phyloP scores from a whole-genome alignment of 768 basidiomycete genomes.

The Rossbeevera mucosa region DNA sequence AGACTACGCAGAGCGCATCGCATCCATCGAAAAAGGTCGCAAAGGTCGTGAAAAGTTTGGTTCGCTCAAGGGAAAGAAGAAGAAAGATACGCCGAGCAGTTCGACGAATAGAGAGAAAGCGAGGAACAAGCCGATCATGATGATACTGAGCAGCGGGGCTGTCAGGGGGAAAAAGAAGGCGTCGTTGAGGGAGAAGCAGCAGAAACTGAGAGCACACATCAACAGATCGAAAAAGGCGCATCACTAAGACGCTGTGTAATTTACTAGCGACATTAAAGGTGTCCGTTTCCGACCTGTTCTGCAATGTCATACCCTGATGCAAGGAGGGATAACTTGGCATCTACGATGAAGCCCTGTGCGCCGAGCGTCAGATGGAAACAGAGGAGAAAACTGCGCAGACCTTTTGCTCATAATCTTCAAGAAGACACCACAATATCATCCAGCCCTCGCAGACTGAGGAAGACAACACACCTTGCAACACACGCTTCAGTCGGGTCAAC shows the following conservation, averaged over 20 bases:
- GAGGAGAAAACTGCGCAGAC: slow-evolving; percentile 29
- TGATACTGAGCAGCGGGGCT: slow-evolving; percentile 73
- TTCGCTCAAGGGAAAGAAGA: slow-evolving; percentile 87
- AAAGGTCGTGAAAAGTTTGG: slow-evolving; percentile 95
- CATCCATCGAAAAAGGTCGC: slow-evolving; percentile 84
- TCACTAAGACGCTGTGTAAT: slow-evolving; percentile 17
- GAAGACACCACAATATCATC: background rate
- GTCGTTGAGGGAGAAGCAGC: slow-evolving; percentile 77
- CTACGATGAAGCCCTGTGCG: slow-evolving; percentile 57
- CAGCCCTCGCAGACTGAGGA: background rate
- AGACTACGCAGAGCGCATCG: slow-evolving; percentile 91
- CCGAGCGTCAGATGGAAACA: background rate
- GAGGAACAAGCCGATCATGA: slow-evolving; percentile 94
- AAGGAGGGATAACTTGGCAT: slow-evolving; percentile 74
- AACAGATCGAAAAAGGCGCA: slow-evolving; percentile 56
- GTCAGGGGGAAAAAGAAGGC: slow-evolving; percentile 84
- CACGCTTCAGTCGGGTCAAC: slow-evolving; percentile 54
- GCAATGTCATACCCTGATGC: slow-evolving; percentile 66
- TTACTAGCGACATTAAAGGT: slow-evolving; percentile 12
- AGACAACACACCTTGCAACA: slow-evolving; percentile 59
- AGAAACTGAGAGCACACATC: slow-evolving; percentile 70
- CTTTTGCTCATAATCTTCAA: slow-evolving; percentile 59
- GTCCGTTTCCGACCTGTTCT: slow-evolving; percentile 31
- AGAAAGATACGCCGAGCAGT: slow-evolving; percentile 74
- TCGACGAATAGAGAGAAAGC: slow-evolving; percentile 91